Evolutionary conservation across 768 basidiomycete species (phyloP), one percentile per base, ranked within the genome.

Genomic region (Chalciporus sphaerocephalus): DNA sequence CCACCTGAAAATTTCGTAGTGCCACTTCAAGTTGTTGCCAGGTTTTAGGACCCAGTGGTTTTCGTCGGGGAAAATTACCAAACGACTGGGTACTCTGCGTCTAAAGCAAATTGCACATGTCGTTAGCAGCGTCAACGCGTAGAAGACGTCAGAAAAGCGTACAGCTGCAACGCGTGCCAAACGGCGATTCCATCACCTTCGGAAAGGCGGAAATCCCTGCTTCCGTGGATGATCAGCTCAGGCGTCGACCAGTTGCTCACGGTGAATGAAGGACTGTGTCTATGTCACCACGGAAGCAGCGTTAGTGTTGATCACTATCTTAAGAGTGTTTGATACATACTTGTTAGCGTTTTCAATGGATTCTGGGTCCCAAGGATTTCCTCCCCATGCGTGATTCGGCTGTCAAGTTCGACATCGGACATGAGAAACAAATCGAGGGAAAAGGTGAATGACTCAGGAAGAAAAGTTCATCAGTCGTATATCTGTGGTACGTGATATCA

Each of bases 1-100:
- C 92, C 92, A 98, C 48, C 79, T 75, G 69, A 99, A 85, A 11
- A 98, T 86, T 63, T 99, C 95, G 53, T 87, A 74, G 67, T 97
- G 91, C 95, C 95, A 98, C 63, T 92, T 92, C 62, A 95, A 69
- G 60, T 89, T 87, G 55, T 90, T 90, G 42, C 81, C 83, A 48
- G 84, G 85, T 44, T 87, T 77, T 50, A 89, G 55, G 20, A 91
- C 91, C 93, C 92, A 92, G 60, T 95, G 92, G 53, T 93, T 95
- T 68, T 95, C 93, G 53, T 87, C 81, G 0, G 90, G 88, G 75
- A 92, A 93, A 48, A 91, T 76, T 10, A 93, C 78, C 20, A 92
- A 69, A 33, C 91, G 78, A 51, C 81, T 87, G 4, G 85, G 84
- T 23, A 93, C 68, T 7, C 76, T 81, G 35, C 71, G 78, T 58